phyloP scores from a whole-genome alignment of 768 basidiomycete genomes.

The Galerina sulciceps region DNA sequence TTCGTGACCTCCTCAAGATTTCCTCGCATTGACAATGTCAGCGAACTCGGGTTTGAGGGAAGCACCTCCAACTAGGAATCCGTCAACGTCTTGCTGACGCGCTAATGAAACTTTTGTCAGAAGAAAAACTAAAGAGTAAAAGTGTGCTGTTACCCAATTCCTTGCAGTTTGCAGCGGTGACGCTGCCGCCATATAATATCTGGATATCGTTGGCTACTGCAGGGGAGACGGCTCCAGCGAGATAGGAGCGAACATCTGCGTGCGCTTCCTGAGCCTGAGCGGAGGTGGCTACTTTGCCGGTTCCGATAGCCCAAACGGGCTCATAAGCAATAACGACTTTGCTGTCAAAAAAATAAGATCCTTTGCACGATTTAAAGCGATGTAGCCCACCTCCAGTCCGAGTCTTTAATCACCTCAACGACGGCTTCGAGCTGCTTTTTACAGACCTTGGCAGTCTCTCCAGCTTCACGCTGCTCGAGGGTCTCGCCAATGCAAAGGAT shows the following conservation, averaged over 20 bases:
- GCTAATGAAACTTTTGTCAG: slow-evolving; percentile 44
- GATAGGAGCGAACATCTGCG: slow-evolving; percentile 76
- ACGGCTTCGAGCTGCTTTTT: slow-evolving; percentile 82
- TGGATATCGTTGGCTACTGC: slow-evolving; percentile 74
- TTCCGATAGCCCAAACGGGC: slow-evolving; percentile 99
- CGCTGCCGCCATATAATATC: slow-evolving; percentile 96
- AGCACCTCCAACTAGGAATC: slow-evolving; percentile 97
- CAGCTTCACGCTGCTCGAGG: slow-evolving; percentile 82
- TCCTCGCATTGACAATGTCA: slow-evolving; percentile 81
- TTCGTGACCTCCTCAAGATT: not conserved
- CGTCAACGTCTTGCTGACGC: slow-evolving; percentile 83
- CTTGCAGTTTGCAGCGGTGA: slow-evolving; percentile 84
- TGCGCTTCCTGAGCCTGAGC: slow-evolving; percentile 95
- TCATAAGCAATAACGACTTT: slow-evolving; percentile 95
- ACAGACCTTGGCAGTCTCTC: slow-evolving; percentile 78
- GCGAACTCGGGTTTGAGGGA: slow-evolving; percentile 98
- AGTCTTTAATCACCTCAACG: slow-evolving; percentile 59
- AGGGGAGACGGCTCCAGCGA: slow-evolving; percentile 65
- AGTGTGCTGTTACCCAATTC: slow-evolving; percentile 71
- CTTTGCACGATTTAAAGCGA: not conserved
- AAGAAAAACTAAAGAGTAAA: not conserved
- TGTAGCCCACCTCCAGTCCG: slow-evolving; percentile 76
- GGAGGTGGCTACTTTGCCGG: slow-evolving; percentile 92
- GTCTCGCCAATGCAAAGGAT: slow-evolving; percentile 98
- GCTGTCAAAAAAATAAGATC: slow-evolving; percentile 40